These are phyloP conservation scores for Stachybotrys chlorohalonatus DNA, from an alignment of 2,329 filamentous ascomycete species.

Conservation along the genomic window DNA sequence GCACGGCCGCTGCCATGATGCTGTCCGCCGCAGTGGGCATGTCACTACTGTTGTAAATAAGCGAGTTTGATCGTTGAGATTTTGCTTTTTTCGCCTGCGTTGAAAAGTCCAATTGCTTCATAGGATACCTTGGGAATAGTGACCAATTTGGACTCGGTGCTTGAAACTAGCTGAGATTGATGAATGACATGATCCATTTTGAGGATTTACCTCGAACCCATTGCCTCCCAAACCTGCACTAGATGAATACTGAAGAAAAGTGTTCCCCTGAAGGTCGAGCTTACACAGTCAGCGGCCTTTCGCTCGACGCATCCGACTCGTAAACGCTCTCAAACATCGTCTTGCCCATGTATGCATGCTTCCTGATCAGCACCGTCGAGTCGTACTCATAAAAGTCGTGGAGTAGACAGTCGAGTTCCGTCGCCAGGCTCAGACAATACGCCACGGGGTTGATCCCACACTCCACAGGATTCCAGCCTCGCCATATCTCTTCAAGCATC, in stretches of 20 bases:
- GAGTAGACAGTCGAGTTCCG: constrained; percentile 16
- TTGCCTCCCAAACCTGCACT: too few relatives aligned
- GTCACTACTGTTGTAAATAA: constrained; percentile 6
- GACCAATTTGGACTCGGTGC: not conserved
- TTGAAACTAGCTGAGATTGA: not conserved
- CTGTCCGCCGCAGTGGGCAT: constrained; percentile 11
- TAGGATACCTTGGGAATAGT: not conserved
- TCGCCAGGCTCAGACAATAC: constrained; percentile 17
- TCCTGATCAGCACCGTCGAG: constrained; percentile 1
- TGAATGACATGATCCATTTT: not conserved
- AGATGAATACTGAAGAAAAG: not conserved
- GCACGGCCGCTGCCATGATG: constrained; percentile 6
- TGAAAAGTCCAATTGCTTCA: not conserved
- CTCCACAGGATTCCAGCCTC: constrained; percentile 15
- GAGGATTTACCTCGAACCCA: too few relatives aligned
- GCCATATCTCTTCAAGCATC: constrained; percentile 12
- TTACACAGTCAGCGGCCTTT: not conserved
- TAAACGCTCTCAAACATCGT: not conserved
- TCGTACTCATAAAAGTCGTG: constrained; percentile 15
- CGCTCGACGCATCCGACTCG: not conserved
- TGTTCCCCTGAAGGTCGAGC: too few relatives aligned
- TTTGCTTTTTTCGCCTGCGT: not conserved
- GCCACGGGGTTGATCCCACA: constrained; percentile 11
- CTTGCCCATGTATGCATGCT: constrained; percentile 7
- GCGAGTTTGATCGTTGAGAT: not conserved